phyloP scores from a whole-genome alignment of 2,329 filamentous ascomycete species.

The Blastomyces percursus region DNA sequence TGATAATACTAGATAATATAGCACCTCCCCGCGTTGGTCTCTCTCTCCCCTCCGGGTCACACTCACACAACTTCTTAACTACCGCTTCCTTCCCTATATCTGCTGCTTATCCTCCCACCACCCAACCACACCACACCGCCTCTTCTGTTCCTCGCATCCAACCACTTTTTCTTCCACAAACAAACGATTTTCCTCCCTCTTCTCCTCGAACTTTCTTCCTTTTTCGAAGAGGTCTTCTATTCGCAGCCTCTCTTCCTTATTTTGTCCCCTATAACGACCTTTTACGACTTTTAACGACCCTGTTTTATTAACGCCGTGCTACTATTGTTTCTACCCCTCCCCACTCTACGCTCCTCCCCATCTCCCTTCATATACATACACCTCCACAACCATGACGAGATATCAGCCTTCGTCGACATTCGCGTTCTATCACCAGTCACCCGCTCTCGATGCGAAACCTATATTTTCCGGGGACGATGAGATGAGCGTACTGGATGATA shows the following conservation, averaged over 20 bases:
- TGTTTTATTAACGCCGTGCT: conserved; percentile 11
- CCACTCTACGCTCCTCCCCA: conserved; percentile 2
- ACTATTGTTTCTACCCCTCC: conserved; percentile 9
- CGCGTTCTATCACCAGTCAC: conserved; percentile 35
- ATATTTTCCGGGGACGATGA: conserved; percentile 40
- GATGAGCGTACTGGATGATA: conserved; percentile 41
- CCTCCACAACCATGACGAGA: conserved; percentile 30
- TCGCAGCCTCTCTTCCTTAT: conserved; percentile 11
- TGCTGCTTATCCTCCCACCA: conserved; percentile 4
- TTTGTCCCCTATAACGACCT: conserved; percentile 5
- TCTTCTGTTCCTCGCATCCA: conserved; percentile 6
- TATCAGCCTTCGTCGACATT: conserved; percentile 32
- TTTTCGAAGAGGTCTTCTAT: conserved; percentile 9
- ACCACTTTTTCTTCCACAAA: conserved; percentile 6
- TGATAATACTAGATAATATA: conserved; percentile 5
- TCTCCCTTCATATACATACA: conserved; percentile 15
- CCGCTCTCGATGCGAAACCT: conserved; percentile 33
- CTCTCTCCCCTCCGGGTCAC: not conserved
- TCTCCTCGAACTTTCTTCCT: conserved; percentile 7
- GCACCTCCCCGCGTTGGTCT: not conserved
- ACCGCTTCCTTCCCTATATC: not conserved
- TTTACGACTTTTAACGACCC: conserved; percentile 9
- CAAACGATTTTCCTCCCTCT: conserved; percentile 3
- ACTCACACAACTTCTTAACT: not conserved
- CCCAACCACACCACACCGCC: conserved; percentile 10